A percentile compares a stretch with the other conserved stretches of the same genome.
Evolutionary conservation across 805 yeast species (phyloP).

Genomic region (Torulaspora delbrueckii): DNA sequence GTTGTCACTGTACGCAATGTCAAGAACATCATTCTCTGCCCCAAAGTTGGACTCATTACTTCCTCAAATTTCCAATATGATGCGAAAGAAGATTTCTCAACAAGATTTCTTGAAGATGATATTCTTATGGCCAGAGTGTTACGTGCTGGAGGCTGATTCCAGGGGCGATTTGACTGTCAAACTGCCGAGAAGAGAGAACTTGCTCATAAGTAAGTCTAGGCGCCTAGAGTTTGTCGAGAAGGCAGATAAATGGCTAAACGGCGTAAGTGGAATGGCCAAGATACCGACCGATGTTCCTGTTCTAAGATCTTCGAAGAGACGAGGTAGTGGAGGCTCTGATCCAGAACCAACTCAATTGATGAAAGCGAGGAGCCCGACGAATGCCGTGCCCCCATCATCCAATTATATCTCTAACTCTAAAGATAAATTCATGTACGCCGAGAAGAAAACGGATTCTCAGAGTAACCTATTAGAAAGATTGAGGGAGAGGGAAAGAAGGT

Average conservation of each 20-base stretch:
- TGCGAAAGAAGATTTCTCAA: slow-evolving; percentile 25
- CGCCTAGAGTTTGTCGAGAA: slow-evolving; percentile 23
- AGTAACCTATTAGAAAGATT: slow-evolving; percentile 26
- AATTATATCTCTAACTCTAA: slow-evolving; percentile 20
- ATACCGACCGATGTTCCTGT: slow-evolving; percentile 25
- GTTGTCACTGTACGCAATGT: slow-evolving; percentile 27
- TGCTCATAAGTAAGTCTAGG: slow-evolving; percentile 26
- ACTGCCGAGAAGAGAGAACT: slow-evolving; percentile 19
- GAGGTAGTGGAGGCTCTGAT: slow-evolving; percentile 17
- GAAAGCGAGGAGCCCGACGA: not conserved
- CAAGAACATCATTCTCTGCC: slow-evolving; percentile 16
- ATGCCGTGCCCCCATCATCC: not conserved
- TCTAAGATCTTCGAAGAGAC: slow-evolving; percentile 23
- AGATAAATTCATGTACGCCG: slow-evolving; percentile 17
- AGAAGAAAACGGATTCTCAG: slow-evolving; percentile 22
- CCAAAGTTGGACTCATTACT: slow-evolving; percentile 22
- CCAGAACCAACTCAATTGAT: not conserved
- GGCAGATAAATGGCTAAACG: slow-evolving; percentile 24
- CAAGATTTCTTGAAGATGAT: slow-evolving; percentile 27
- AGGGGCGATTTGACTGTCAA: slow-evolving; percentile 22
- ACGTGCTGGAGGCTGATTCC: slow-evolving; percentile 22
- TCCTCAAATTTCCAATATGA: slow-evolving; percentile 32
- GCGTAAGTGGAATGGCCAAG: not conserved
- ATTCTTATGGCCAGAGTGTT: slow-evolving; percentile 31
- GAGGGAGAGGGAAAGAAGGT: slow-evolving; percentile 27